phyloP scores from a whole-genome alignment of 441 rosid genomes.

The Erodium moschatum region DNA sequence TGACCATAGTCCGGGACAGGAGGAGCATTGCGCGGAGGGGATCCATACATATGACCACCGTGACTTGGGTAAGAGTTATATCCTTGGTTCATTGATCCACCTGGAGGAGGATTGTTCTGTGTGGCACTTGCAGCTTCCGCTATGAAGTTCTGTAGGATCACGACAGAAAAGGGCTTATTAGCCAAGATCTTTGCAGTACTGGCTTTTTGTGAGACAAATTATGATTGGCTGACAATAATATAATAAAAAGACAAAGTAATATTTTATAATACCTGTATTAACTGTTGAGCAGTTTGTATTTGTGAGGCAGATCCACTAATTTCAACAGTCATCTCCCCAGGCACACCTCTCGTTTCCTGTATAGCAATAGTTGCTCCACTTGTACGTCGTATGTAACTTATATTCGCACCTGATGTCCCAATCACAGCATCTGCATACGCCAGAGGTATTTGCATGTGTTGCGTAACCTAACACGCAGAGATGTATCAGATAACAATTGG shows the following conservation, averaged over 20 bases:
- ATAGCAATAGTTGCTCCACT: conserved; percentile 30
- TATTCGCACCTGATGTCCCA: conserved; percentile 29
- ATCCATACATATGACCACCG: conserved; percentile 19
- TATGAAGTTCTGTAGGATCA: conserved; percentile 21
- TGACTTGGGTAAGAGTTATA: conserved; percentile 20
- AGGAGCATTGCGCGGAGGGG: conserved; percentile 17
- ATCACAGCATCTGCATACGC: conserved; percentile 30
- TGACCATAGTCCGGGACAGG: conserved; percentile 21
- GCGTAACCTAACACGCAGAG: conserved; percentile 18
- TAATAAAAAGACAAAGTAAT: neutral
- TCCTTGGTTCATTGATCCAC: conserved; percentile 19
- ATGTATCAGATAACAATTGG: too few relatives aligned
- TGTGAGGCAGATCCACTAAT: conserved; percentile 30
- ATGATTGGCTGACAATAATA: neutral
- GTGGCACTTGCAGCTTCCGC: conserved; percentile 22
- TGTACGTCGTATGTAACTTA: conserved; percentile 32
- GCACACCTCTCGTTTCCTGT: conserved; percentile 29
- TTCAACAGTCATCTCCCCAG: conserved; percentile 34
- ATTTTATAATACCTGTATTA: conserved; percentile 25
- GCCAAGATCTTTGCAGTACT: too few relatives aligned
- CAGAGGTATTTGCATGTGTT: conserved; percentile 30
- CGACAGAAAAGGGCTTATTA: neutral
- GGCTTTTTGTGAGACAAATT: too few relatives aligned
- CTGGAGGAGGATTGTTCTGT: conserved; percentile 13
- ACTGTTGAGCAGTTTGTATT: conserved; percentile 29